phyloP scores from a whole-genome alignment of 805 yeast genomes.

The Yarrowia divulgata region DNA sequence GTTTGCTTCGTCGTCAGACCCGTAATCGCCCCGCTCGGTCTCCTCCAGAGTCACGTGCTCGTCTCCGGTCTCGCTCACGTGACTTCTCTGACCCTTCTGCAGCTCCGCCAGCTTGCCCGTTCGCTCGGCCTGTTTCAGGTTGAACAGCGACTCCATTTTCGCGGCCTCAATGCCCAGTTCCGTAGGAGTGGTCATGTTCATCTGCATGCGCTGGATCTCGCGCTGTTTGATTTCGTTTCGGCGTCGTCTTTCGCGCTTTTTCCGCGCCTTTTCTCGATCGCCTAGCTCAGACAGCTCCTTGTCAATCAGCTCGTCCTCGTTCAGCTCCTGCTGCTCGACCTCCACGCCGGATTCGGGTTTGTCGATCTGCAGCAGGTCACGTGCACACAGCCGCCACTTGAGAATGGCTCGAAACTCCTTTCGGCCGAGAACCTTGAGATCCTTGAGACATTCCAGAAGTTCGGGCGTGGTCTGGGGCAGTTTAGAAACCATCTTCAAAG shows the following conservation, averaged over 20 bases:
- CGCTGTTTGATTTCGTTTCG: conserved; percentile 84
- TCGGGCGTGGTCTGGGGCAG: conserved; percentile 81
- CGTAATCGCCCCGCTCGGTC: conserved; percentile 48
- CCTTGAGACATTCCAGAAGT: conserved; percentile 82
- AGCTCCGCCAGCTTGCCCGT: conserved; percentile 80
- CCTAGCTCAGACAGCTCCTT: conserved; percentile 79
- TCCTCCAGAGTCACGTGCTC: conserved; percentile 44
- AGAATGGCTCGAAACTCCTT: conserved; percentile 87
- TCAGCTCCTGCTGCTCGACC: conserved; percentile 71
- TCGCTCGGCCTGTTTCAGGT: conserved; percentile 82
- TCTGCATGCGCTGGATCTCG: conserved; percentile 89
- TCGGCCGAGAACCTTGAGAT: conserved; percentile 90
- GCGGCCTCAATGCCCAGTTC: conserved; percentile 95
- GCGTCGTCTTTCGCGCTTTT: conserved; percentile 81
- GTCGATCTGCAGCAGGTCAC: conserved; percentile 75
- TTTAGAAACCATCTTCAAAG: conserved; percentile 74
- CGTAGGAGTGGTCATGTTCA: conserved; percentile 92
- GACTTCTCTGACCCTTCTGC: conserved; percentile 70
- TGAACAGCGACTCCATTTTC: conserved; percentile 78
- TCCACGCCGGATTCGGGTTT: conserved; percentile 58
- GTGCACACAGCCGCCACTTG: conserved; percentile 87
- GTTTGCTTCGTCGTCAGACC: conserved; percentile 55
- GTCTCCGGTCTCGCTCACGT: conserved; percentile 52
- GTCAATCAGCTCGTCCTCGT: conserved; percentile 89
- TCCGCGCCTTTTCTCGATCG: conserved; percentile 70